A percentile compares a stretch with the other conserved stretches of the same genome.
Evolutionary conservation across 345 rosid species (phyloP).

Genomic region (Lepidium aucheri): DNA sequence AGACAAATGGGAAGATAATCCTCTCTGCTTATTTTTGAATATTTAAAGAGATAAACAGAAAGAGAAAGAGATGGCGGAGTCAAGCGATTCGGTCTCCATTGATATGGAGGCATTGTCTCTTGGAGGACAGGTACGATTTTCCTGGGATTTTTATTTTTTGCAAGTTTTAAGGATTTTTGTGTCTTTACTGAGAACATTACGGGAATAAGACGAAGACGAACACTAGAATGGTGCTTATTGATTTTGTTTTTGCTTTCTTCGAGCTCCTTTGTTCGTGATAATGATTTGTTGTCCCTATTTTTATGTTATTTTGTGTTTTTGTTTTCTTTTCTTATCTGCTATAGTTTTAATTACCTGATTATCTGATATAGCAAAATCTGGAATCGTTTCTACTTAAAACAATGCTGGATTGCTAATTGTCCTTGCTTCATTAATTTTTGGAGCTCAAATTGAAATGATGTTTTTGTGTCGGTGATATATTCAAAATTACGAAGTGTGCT

Average conservation of each 20-base stretch:
- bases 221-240: background rate
- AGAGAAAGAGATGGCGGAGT: slow-evolving; percentile 54
- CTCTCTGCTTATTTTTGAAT: slow-evolving; percentile 11
- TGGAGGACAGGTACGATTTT: slow-evolving; percentile 54
- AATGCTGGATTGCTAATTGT: background rate
- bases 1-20: slow-evolving; percentile 21
- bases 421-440: background rate
- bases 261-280: slow-evolving; percentile 4
- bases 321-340: background rate
- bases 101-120: slow-evolving; percentile 68
- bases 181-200: slow-evolving; percentile 27
- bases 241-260: background rate
- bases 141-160: background rate
- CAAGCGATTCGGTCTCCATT: slow-evolving; percentile 82
- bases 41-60: background rate
- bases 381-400: background rate
- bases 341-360: background rate
- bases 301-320: background rate
- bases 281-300: background rate
- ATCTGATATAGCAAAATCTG: background rate
- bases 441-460: slow-evolving; percentile 3
- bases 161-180: background rate
- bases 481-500: background rate
- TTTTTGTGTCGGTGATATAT: background rate
- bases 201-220: slow-evolving; percentile 3